A percentile compares a stretch with the other conserved stretches of the same genome.
Evolutionary conservation across 768 basidiomycete species (phyloP).

Genomic region (Heimioporus sp.): DNA sequence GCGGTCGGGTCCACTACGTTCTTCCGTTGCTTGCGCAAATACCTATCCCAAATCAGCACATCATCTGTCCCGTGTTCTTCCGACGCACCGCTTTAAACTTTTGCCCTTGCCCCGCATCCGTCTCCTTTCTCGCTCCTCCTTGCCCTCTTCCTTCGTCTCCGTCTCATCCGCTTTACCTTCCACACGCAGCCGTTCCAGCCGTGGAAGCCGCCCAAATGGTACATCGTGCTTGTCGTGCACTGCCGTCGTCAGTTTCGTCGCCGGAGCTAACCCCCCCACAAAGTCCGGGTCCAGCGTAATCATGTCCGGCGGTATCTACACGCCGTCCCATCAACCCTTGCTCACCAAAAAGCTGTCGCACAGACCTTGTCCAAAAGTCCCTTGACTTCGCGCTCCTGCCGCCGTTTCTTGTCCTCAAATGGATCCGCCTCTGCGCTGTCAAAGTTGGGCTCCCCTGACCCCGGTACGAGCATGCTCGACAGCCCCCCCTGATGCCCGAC

Average conservation of each 20-base stretch:
- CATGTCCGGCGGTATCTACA: slow-evolving; percentile 86
- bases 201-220: slow-evolving; percentile 70
- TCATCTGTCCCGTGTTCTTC: too few species aligned
- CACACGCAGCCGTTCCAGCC: slow-evolving; percentile 61
- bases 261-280: slow-evolving; percentile 65
- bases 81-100: slow-evolving; percentile 68
- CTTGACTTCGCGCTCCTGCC: slow-evolving; percentile 90
- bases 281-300: slow-evolving; percentile 82
- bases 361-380: slow-evolving; percentile 83
- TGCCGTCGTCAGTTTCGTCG: slow-evolving; percentile 55
- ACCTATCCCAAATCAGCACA: slow-evolving; percentile 42
- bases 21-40: slow-evolving; percentile 88
- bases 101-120: slow-evolving; percentile 89
- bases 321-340: neutral
- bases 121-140: slow-evolving; percentile 52
- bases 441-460: slow-evolving; percentile 92
- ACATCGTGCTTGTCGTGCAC: slow-evolving; percentile 44
- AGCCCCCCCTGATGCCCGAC: slow-evolving; percentile 78
- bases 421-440: slow-evolving; percentile 94
- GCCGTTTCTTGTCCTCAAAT: slow-evolving; percentile 78
- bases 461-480: slow-evolving; percentile 86
- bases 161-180: slow-evolving; percentile 74
- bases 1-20: slow-evolving; percentile 88
- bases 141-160: slow-evolving; percentile 35
- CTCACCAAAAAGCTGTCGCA: too few species aligned